phyloP scores from a whole-genome alignment of 2,329 filamentous ascomycete genomes.

The Clathrospora elynae region DNA sequence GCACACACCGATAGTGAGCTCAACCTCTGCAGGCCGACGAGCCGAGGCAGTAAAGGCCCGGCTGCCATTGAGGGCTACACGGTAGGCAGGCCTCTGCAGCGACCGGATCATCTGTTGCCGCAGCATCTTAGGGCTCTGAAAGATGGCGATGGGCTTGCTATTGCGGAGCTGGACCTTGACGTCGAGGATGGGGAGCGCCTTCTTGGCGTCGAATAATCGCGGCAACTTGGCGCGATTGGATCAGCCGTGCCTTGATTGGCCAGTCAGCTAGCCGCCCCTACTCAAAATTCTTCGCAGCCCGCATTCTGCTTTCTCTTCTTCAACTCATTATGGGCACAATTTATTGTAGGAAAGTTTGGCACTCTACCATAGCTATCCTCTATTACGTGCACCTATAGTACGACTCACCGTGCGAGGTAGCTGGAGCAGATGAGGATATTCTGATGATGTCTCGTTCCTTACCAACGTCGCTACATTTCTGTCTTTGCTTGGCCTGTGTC shows the following conservation, averaged over 20 bases:
- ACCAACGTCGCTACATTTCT: slow-evolving; percentile 66
- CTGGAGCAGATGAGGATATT: slow-evolving; percentile 66
- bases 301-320: slow-evolving; percentile 41
- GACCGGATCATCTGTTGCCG: slow-evolving; percentile 68
- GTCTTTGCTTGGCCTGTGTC: not conserved
- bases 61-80: slow-evolving; percentile 62
- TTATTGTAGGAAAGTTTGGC: slow-evolving; percentile 68
- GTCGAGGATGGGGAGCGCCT: slow-evolving; percentile 27
- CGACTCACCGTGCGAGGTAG: slow-evolving; percentile 62
- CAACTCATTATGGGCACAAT: slow-evolving; percentile 66
- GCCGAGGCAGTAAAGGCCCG: slow-evolving; percentile 82
- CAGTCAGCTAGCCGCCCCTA: slow-evolving; percentile 22
- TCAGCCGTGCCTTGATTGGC: slow-evolving; percentile 41
- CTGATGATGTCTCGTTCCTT: slow-evolving; percentile 68
- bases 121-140: slow-evolving; percentile 58
- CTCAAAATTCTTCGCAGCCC: slow-evolving; percentile 36
- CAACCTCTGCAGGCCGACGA: slow-evolving; percentile 84
- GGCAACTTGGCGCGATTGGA: slow-evolving; percentile 15
- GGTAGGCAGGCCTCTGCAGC: slow-evolving; percentile 61
- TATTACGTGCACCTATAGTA: slow-evolving; percentile 68
- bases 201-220: slow-evolving; percentile 28
- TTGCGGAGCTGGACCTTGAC: slow-evolving; percentile 31
- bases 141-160: slow-evolving; percentile 37
- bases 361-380: slow-evolving; percentile 61
- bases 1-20: slow-evolving; percentile 87